A percentile compares a stretch with the other conserved stretches of the same genome.
Evolutionary conservation across 805 yeast genomes (phyloP).

Genomic region (baker's yeast (Saccharomyces cerevisiae)): DNA sequence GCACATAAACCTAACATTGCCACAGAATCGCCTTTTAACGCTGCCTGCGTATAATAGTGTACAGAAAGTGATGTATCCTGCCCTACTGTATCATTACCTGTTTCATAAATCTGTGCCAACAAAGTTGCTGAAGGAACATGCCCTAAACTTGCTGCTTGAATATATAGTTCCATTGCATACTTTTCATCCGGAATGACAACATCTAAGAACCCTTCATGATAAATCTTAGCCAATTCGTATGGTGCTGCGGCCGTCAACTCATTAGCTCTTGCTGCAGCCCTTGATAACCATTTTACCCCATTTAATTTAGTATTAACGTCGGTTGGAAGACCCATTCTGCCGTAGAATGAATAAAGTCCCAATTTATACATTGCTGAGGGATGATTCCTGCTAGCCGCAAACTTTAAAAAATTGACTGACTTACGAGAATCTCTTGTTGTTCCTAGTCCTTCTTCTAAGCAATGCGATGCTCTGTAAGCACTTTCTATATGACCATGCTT

Average conservation of each 20-base stretch:
- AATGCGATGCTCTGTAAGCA: slow-evolving; percentile 83
- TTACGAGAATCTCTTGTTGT: slow-evolving; percentile 81
- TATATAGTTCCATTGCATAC: slow-evolving; percentile 79
- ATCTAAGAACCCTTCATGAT: slow-evolving; percentile 77
- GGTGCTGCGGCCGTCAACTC: slow-evolving; percentile 91
- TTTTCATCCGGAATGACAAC: slow-evolving; percentile 73
- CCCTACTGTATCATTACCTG: slow-evolving; percentile 57
- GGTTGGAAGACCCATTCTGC: slow-evolving; percentile 71
- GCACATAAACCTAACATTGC: slow-evolving; percentile 94
- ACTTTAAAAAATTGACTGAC: slow-evolving; percentile 71
- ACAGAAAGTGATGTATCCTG: slow-evolving; percentile 77
- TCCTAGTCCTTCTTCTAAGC: slow-evolving; percentile 92
- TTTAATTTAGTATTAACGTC: slow-evolving; percentile 64
- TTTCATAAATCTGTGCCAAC: slow-evolving; percentile 77
- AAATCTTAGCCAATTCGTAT: slow-evolving; percentile 79
- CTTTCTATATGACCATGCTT: slow-evolving; percentile 89
- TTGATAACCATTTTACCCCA: slow-evolving; percentile 87
- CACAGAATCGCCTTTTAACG: slow-evolving; percentile 75
- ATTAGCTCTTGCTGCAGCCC: slow-evolving; percentile 79
- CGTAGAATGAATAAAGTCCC: slow-evolving; percentile 79
- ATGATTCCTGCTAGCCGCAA: slow-evolving; percentile 86
- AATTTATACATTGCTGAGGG: slow-evolving; percentile 95
- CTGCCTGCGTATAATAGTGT: slow-evolving; percentile 89
- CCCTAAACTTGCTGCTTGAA: slow-evolving; percentile 83
- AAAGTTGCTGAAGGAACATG: slow-evolving; percentile 72